Conservation (phyloP, 192 early-diverging fungal species). For the Backusella liffmaniae region DNA sequence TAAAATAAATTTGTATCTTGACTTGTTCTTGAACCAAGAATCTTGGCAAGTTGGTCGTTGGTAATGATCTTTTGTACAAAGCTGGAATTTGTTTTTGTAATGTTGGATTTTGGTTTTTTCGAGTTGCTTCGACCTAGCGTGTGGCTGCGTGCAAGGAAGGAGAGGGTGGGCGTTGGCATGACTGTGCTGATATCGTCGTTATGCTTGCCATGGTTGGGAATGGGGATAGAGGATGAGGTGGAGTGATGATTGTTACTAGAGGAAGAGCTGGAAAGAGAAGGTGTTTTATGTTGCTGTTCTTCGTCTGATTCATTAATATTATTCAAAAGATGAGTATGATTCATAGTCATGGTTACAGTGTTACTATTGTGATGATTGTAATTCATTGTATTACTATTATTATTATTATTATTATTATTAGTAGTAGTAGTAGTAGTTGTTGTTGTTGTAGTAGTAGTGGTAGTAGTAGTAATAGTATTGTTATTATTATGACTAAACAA, state of each 20-base stretch:
- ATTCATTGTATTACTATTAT: neutral
- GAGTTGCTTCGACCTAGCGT: neutral
- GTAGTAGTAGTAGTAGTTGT: neutral
- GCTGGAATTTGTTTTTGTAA: conserved; percentile 71
- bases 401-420: neutral
- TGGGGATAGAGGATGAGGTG: neutral
- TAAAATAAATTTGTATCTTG: conserved; percentile 71
- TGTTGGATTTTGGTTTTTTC: conserved; percentile 56
- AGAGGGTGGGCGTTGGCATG: conserved; percentile 18
- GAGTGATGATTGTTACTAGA: neutral
- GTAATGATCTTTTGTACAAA: conserved; percentile 68
- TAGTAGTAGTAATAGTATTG: neutral
- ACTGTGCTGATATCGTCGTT: neutral
- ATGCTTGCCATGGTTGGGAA: neutral
- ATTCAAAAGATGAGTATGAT: neutral
- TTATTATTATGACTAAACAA: conserved; percentile 12
- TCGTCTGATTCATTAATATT: conserved; percentile 8
- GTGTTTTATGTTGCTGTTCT: neutral
- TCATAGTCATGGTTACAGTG: neutral
- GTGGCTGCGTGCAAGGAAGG: conserved; percentile 17
- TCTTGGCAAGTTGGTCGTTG: conserved; percentile 65
- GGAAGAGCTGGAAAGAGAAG: conserved; percentile 3
- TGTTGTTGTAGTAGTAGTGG: neutral
- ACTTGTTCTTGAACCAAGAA: conserved; percentile 49
- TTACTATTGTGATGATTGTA: neutral